Conservation (phyloP, 352 stramenopile species). For the Pilasporangium apinafurcum region DNA sequence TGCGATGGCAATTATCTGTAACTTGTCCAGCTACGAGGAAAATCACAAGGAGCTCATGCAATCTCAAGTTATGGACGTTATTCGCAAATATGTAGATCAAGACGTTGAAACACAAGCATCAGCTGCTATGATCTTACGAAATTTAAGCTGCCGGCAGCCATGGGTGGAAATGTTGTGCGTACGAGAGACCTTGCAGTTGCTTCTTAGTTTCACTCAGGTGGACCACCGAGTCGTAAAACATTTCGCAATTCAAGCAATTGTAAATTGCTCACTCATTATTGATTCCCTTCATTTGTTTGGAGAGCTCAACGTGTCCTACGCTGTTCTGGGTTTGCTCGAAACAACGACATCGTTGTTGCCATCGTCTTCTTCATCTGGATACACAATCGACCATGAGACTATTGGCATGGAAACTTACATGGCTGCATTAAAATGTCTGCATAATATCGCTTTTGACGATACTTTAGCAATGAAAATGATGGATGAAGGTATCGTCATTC, state of each 20-base stretch:
- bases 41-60: conserved; percentile 83
- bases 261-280: conserved; percentile 70
- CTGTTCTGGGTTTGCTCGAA: conserved; percentile 49
- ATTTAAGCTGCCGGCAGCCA: conserved; percentile 61
- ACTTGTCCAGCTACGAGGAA: conserved; percentile 61
- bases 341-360: neutral
- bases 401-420: conserved; percentile 41
- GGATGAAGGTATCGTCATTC: conserved; percentile 38
- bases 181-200: conserved; percentile 51
- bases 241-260: conserved; percentile 59
- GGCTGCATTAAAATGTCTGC: conserved; percentile 59
- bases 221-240: conserved; percentile 48
- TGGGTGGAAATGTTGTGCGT: conserved; percentile 82
- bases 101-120: conserved; percentile 67
- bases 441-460: conserved; percentile 63
- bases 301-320: conserved; percentile 49
- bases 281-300: conserved; percentile 71
- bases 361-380: too few relatives aligned
- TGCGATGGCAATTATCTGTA: conserved; percentile 69
- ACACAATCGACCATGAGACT: neutral
- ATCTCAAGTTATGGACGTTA: conserved; percentile 56
- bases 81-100: conserved; percentile 62
- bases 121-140: conserved; percentile 64
- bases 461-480: conserved; percentile 45
- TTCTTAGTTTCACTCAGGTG: conserved; percentile 48